Conservation (phyloP, 306 rosid genomes). For the Myrica gale region DNA sequence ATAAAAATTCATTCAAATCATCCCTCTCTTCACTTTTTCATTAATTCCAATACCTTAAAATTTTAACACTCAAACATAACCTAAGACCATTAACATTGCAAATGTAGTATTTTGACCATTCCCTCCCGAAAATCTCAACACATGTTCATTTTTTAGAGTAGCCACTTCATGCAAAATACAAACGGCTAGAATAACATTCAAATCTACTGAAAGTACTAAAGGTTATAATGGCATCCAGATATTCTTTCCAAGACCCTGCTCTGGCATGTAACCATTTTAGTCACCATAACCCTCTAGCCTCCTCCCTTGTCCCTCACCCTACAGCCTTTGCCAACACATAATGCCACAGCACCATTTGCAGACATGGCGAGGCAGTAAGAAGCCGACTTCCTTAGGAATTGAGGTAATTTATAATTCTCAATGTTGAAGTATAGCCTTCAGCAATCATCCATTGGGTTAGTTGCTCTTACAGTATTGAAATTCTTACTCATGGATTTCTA, state of each 20-base stretch:
- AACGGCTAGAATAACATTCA: neutral
- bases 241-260: neutral
- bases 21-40: too few species aligned
- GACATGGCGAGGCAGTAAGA: neutral
- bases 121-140: neutral
- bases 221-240: too few species aligned
- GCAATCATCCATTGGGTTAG: neutral
- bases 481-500: too few species aligned
- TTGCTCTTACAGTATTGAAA: too few species aligned
- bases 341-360: neutral
- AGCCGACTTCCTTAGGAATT: neutral
- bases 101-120: neutral
- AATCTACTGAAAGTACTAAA: neutral
- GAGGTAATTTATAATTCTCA: neutral
- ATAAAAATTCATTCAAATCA: too few species aligned
- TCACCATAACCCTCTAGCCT: neutral
- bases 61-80: too few species aligned
- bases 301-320: neutral
- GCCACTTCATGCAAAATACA: neutral
- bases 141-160: neutral
- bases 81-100: neutral
- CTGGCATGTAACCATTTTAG: neutral
- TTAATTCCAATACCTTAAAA: too few species aligned
- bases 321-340: neutral
- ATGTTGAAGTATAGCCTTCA: neutral